phyloP scores from a whole-genome alignment of 345 rosid genomes.

The Hibiscus mutabilis region DNA sequence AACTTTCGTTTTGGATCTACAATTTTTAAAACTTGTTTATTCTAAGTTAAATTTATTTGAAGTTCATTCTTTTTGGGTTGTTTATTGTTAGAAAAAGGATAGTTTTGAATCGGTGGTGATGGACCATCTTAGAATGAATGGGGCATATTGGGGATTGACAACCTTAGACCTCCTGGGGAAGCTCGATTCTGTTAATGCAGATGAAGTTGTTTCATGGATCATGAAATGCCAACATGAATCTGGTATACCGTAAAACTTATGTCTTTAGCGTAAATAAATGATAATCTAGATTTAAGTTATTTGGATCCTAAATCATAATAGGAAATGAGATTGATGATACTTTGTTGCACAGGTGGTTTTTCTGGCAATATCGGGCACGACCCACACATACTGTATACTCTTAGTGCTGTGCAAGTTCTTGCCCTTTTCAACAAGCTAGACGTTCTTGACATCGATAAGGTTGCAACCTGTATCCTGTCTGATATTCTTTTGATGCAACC shows the following conservation, averaged over 20 bases:
- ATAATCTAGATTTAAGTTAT: not conserved
- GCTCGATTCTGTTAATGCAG: conserved; percentile 46
- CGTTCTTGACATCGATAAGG: conserved; percentile 56
- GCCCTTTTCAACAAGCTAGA: conserved; percentile 66
- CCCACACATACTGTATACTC: conserved; percentile 70
- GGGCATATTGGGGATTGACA: conserved; percentile 88
- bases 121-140: conserved; percentile 89
- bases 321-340: not conserved
- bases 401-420: conserved; percentile 82
- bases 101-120: conserved; percentile 79
- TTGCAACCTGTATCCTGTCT: conserved; percentile 76
- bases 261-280: not conserved
- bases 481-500: conserved; percentile 5
- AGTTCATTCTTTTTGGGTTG: not conserved
- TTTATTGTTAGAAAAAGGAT: conserved; percentile 50
- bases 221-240: conserved; percentile 75
- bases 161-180: conserved; percentile 71
- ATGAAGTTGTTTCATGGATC: conserved; percentile 67
- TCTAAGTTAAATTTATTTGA: not conserved
- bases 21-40: not conserved
- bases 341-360: conserved; percentile 69
- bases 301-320: not conserved
- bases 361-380: conserved; percentile 89
- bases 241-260: conserved; percentile 33
- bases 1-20: not conserved